These are phyloP conservation scores for Cyamopsis tetragonoloba DNA, from an alignment of 306 rosid species.

Conservation along the genomic window DNA sequence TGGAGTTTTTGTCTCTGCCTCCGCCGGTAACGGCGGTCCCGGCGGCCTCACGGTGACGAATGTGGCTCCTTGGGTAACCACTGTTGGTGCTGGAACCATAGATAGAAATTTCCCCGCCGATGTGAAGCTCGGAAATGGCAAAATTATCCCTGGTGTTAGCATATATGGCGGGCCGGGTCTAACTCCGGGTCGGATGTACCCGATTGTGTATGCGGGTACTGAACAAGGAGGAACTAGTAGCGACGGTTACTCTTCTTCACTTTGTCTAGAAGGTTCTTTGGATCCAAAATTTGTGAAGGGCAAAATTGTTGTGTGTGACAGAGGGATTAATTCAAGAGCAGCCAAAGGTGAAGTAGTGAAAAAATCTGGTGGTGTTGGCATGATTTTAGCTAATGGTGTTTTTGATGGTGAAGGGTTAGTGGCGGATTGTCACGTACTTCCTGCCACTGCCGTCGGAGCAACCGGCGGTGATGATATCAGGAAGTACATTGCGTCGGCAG, in stretches of 20 bases:
- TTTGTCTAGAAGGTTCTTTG: conserved; percentile 77
- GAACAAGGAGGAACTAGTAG: conserved; percentile 55
- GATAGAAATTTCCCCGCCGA: conserved; percentile 84
- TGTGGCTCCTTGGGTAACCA: conserved; percentile 87
- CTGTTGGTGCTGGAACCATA: conserved; percentile 91
- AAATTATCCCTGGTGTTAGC: conserved; percentile 50
- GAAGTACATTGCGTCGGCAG: conserved; percentile 37
- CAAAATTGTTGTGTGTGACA: conserved; percentile 73
- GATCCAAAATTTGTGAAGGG: conserved; percentile 58
- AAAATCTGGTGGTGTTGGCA: conserved; percentile 79
- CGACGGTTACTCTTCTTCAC: conserved; percentile 77
- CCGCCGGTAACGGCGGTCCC: conserved; percentile 90
- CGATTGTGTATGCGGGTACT: conserved; percentile 62
- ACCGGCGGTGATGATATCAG: conserved; percentile 60
- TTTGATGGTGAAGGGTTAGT: conserved; percentile 93
- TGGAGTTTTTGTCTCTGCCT: conserved; percentile 76
- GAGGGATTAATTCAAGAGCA: conserved; percentile 84
- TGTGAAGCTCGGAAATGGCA: conserved; percentile 78
- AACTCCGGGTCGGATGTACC: conserved; percentile 62
- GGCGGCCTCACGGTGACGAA: conserved; percentile 80
- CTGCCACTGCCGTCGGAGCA: conserved; percentile 81
- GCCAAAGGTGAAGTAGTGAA: conserved; percentile 81
- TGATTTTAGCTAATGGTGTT: conserved; percentile 77
- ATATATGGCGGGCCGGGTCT: conserved; percentile 77
- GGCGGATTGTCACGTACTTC: conserved; percentile 84